Percentiles rank a stretch among this genome's conserved stretches.
phyloP scores from a whole-genome alignment of 331 rosid species.

The Quercus lobata region DNA sequence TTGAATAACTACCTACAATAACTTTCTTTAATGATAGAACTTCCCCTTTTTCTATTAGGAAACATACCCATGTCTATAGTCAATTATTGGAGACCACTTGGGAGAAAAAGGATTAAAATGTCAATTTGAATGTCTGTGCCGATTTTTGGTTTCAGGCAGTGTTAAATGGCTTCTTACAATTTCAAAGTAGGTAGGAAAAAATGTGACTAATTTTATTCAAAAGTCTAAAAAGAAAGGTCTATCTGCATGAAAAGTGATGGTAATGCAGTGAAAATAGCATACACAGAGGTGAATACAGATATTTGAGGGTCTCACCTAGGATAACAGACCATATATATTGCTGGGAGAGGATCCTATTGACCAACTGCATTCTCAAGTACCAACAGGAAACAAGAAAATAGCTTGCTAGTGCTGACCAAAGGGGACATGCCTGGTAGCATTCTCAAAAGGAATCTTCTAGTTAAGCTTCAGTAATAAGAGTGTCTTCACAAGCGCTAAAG shows the following conservation, averaged over 20 bases:
- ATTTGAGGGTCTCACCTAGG: not conserved
- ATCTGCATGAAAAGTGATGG: not conserved
- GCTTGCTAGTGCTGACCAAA: not conserved
- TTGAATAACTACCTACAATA: not conserved
- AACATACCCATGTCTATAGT: not conserved
- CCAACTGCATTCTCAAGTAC: not conserved
- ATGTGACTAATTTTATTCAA: not conserved
- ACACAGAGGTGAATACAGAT: not conserved
- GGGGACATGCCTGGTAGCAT: not conserved
- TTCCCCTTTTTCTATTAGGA: not conserved
- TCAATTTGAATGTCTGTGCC: not conserved
- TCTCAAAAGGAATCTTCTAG: not conserved
- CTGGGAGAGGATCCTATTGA: not conserved
- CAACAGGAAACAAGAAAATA: not conserved
- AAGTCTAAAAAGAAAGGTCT: not conserved
- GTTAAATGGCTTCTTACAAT: not conserved
- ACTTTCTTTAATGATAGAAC: not conserved
- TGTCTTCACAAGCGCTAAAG: not conserved
- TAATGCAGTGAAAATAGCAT: not conserved
- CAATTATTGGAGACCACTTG: not conserved
- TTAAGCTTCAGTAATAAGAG: not conserved
- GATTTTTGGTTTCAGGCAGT: not conserved
- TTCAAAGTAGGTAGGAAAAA: not conserved
- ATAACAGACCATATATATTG: not conserved
- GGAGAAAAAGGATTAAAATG: not conserved